phyloP scores from a whole-genome alignment of 768 basidiomycete species.

The Phanerodontia chrysosporium region DNA sequence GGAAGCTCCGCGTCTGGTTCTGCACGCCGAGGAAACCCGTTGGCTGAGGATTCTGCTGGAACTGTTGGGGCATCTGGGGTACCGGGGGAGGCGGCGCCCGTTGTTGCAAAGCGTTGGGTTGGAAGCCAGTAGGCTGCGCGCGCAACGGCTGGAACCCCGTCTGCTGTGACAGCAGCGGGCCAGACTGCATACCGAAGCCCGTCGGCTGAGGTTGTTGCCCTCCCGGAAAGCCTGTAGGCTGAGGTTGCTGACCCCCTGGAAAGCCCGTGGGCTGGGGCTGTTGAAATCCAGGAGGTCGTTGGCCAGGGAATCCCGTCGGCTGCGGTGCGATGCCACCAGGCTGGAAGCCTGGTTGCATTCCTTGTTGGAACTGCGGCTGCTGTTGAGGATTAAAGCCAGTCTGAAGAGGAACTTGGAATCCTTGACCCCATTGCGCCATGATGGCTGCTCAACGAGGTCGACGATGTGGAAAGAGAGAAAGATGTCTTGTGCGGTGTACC shows the following conservation, averaged over 20 bases:
- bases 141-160: slow-evolving; percentile 45
- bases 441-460: slow-evolving; percentile 16
- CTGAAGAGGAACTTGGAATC: slow-evolving; percentile 72
- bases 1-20: slow-evolving; percentile 41
- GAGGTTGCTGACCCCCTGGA: slow-evolving; percentile 41
- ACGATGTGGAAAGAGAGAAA: slow-evolving; percentile 1
- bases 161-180: slow-evolving; percentile 47
- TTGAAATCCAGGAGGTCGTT: slow-evolving; percentile 23
- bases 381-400: slow-evolving; percentile 59
- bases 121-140: slow-evolving; percentile 32
- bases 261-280: slow-evolving; percentile 64
- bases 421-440: slow-evolving; percentile 79
- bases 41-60: slow-evolving; percentile 42
- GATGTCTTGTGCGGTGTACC: neutral
- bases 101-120: slow-evolving; percentile 34
- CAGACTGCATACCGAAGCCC: slow-evolving; percentile 41
- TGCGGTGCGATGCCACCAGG: slow-evolving; percentile 50
- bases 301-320: slow-evolving; percentile 46
- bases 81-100: slow-evolving; percentile 51
- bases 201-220: slow-evolving; percentile 55
- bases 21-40: slow-evolving; percentile 41
- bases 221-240: slow-evolving; percentile 53
- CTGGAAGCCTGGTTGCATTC: slow-evolving; percentile 34
- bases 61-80: slow-evolving; percentile 59
- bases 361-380: slow-evolving; percentile 34